Base-by-base conservation (phyloP, 345 rosid species). In the Euphorbia lathyris region DNA sequence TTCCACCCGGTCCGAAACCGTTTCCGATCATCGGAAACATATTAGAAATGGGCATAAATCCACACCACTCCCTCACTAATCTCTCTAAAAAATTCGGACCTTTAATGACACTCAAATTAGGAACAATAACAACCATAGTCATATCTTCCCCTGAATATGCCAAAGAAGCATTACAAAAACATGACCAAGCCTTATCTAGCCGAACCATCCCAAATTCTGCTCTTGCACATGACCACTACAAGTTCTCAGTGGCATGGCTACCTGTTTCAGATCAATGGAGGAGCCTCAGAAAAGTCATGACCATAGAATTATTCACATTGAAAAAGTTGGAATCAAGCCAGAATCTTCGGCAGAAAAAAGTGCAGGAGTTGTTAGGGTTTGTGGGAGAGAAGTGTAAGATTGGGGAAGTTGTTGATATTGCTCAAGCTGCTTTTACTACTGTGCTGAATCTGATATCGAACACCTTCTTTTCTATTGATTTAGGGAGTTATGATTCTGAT, bases 391-490 rank as follows among this genome's bases (percentile, higher is more conserved):
- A 11, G 9, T 45, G 71, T 64, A 12, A 19, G 27, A 25, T 10
- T 3, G 38, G 38, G 3, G 38, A 34, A 34, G 38, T 7, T 34
- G 7, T 34, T 34, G 38, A 34, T 34, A 34, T 86, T 0, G 83
- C 88, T 29, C 72, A 66, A 60, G 87, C 74, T 19, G 76, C 80
- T 3, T 85, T 86, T 67, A 51, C 13, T 43, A 75, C 89, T 48
- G 20, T 43, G 4, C 7, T 43, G 48, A 43, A 43, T 13, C 7
- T 43, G 7, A 5, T 43, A 1, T 43, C 48, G 7, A 43, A 43
- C 48, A 43, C 48, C 48, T 43, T 43, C 48, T 43, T 43, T 8
- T 43, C 48, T 2, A 43, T 43, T 11, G 48, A 43, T 43, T 43
- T 43, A 43, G 48, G 4, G 2, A 43, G 48, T 8, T 43, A 43